Conservation (phyloP, 2,329 filamentous ascomycete species). For the Alternaria novae-zelandiae region DNA sequence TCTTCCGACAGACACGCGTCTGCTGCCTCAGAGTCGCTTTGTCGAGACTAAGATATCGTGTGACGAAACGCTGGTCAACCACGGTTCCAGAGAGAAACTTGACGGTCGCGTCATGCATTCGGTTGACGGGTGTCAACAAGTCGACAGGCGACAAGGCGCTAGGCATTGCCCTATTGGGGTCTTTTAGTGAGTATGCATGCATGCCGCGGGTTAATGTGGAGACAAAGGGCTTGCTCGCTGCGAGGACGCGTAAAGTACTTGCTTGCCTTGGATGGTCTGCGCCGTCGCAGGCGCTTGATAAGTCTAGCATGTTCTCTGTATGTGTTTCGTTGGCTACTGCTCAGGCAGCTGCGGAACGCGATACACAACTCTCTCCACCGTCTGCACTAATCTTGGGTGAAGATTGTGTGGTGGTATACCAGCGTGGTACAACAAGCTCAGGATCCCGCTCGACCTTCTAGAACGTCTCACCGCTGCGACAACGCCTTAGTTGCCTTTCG, state of each 20-base stretch:
- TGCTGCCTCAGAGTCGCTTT: not conserved
- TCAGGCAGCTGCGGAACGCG: not conserved
- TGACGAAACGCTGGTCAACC: not conserved
- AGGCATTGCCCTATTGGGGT: not conserved
- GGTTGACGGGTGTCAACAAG: not conserved
- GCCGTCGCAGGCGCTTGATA: not conserved
- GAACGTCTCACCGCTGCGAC: conserved; percentile 16
- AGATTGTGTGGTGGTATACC: not conserved
- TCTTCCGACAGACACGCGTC: not conserved
- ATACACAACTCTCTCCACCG: not conserved
- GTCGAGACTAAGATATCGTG: not conserved
- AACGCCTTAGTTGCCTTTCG: conserved; percentile 5
- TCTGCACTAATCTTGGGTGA: not conserved
- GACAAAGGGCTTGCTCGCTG: conserved; percentile 4
- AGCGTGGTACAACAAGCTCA: conserved; percentile 4
- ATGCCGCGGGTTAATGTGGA: conserved; percentile 8
- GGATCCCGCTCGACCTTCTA: conserved; percentile 11
- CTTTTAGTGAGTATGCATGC: conserved; percentile 6
- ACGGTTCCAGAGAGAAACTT: not conserved
- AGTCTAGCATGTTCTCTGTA: not conserved
- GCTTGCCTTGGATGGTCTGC: not conserved
- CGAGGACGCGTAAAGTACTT: conserved; percentile 12
- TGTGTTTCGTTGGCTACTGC: not conserved
- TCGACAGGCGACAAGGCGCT: not conserved
- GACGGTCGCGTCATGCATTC: conserved; percentile 2